Evolutionary conservation across 768 basidiomycete species (phyloP).

Genomic region (Pulveroboletus sp.): DNA sequence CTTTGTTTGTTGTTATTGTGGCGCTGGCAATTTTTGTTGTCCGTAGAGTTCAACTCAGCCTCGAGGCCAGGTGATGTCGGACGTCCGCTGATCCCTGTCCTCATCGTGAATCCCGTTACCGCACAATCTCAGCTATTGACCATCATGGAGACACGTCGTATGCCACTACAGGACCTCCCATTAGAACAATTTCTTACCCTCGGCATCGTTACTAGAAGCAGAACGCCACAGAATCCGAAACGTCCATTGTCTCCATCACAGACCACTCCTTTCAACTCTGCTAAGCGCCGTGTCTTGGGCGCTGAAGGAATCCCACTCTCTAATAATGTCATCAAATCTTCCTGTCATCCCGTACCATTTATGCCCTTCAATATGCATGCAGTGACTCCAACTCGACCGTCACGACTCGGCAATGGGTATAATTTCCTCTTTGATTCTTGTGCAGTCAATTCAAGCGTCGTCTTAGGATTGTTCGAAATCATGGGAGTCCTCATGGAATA

Average conservation of each 20-base stretch:
- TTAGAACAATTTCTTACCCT: slow-evolving; percentile 49
- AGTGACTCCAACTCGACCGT: slow-evolving; percentile 33
- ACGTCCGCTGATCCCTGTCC: slow-evolving; percentile 22
- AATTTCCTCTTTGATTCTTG: slow-evolving; percentile 14
- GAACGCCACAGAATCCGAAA: slow-evolving; percentile 41
- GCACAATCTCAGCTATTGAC: slow-evolving; percentile 6
- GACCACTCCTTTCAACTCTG: slow-evolving; percentile 49
- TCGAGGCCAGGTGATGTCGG: slow-evolving; percentile 25
- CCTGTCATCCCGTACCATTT: slow-evolving; percentile 29
- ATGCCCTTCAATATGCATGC: slow-evolving; percentile 14
- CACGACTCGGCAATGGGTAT: slow-evolving; percentile 27
- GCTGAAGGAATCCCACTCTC: slow-evolving; percentile 46
- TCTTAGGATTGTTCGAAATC: slow-evolving; percentile 11
- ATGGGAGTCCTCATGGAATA: slow-evolving; percentile 4
- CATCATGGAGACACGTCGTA: slow-evolving; percentile 24
- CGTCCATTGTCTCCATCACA: slow-evolving; percentile 57
- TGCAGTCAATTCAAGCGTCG: slow-evolving; percentile 37
- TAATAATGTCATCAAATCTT: slow-evolving; percentile 14
- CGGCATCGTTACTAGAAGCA: slow-evolving; percentile 20
- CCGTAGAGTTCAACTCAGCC: slow-evolving; percentile 6
- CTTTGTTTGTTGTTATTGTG: slow-evolving; percentile 23
- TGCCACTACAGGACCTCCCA: slow-evolving; percentile 56
- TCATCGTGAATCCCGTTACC: slow-evolving; percentile 2
- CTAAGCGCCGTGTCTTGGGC: slow-evolving; percentile 63
- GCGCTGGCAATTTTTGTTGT: slow-evolving; percentile 14